Percentiles rank a stretch among this genome's conserved stretches.
Evolutionary conservation across 129 eudicot species (phyloP).

Genomic region (Pulicaria dysenterica): DNA sequence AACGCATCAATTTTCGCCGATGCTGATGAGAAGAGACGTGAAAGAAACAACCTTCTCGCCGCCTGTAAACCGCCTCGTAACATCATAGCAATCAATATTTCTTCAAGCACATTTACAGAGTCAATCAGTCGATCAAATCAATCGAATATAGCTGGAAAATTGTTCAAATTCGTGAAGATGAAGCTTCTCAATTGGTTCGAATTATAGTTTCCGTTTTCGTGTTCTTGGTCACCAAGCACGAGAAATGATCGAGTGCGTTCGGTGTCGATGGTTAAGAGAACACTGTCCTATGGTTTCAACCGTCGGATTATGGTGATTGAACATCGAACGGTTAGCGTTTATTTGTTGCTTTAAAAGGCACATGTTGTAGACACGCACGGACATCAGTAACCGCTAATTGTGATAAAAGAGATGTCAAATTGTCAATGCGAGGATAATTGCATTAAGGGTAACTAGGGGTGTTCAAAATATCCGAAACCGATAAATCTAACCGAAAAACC

Average conservation of each 20-base stretch:
- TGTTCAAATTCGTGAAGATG: slow-evolving; percentile 20
- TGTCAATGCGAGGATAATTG: too few species aligned
- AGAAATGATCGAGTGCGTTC: slow-evolving; percentile 22
- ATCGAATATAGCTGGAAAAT: not conserved
- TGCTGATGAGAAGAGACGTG: slow-evolving; percentile 25
- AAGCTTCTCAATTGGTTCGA: slow-evolving; percentile 4
- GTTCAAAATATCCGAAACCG: too few species aligned
- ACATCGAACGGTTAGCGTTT: not conserved
- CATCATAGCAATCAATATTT: not conserved
- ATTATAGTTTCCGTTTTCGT: slow-evolving; percentile 20
- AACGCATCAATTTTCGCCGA: slow-evolving; percentile 25
- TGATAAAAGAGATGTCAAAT: too few species aligned
- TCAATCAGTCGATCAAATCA: not conserved
- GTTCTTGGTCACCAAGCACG: slow-evolving; percentile 39
- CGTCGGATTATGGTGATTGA: slow-evolving; percentile 13
- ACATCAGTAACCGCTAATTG: not conserved
- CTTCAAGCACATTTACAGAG: slow-evolving; percentile 2
- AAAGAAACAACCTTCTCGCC: not conserved
- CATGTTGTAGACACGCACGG: slow-evolving; percentile 2
- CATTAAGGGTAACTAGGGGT: too few species aligned
- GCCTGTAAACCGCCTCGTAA: slow-evolving; percentile 26
- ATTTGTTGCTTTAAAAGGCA: slow-evolving; percentile 2
- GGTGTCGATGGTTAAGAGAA: not conserved
- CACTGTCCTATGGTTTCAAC: slow-evolving; percentile 9
- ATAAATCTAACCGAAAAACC: too few species aligned